A percentile compares a stretch with the other conserved stretches of the same genome.
Conservation (phyloP, 2,329 filamentous ascomycete species). For the Phymatotrichopsis omnivora region DNA sequence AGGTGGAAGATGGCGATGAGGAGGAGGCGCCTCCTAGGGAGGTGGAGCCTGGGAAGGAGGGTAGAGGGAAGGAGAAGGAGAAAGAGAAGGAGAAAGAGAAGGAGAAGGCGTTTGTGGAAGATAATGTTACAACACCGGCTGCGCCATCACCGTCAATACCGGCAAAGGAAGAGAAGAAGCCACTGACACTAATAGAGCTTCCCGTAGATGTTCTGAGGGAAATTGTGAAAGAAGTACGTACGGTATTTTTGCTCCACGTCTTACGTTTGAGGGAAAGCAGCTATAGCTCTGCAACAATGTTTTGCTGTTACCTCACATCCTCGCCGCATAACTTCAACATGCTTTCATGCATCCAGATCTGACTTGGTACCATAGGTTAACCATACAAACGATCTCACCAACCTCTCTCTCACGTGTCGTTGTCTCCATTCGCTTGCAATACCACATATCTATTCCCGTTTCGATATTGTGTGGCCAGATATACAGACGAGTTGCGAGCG, state of each 20-base stretch:
- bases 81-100: conserved; percentile 3
- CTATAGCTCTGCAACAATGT: conserved; percentile 10
- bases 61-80: conserved; percentile 7
- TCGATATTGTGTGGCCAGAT: conserved; percentile 84
- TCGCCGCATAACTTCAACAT: neutral
- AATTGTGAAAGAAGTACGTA: conserved; percentile 63
- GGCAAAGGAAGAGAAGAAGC: conserved; percentile 38
- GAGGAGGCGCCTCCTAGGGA: conserved; percentile 15
- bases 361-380: conserved; percentile 60
- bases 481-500: conserved; percentile 54
- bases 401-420: conserved; percentile 67
- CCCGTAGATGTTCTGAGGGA: conserved; percentile 68
- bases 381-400: conserved; percentile 71
- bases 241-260: conserved; percentile 6
- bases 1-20: conserved; percentile 17
- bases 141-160: neutral
- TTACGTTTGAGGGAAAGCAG: too few relatives aligned
- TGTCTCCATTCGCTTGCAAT: conserved; percentile 64
- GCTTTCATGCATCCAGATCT: conserved; percentile 5
- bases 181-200: conserved; percentile 59
- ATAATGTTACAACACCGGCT: neutral
- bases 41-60: conserved; percentile 15
- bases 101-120: neutral
- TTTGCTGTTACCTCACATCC: conserved; percentile 1
- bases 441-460: conserved; percentile 71